Base-by-base conservation (phyloP, 805 yeast genomes). In the Candida maris region DNA sequence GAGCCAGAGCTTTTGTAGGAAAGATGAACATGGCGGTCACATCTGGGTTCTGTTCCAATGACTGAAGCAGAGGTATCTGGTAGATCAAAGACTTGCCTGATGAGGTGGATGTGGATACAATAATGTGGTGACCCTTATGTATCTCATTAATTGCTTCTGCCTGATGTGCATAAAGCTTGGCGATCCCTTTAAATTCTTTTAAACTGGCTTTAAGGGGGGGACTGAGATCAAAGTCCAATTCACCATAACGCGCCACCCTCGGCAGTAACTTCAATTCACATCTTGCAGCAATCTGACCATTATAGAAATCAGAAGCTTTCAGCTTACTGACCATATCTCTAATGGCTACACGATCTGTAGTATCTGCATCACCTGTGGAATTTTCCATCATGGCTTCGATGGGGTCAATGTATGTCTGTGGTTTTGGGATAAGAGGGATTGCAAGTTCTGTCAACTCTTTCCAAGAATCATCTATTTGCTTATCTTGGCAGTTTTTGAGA, bases 1-100 rank as follows among this genome's bases (percentile, higher is more conserved):
- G 98, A 0, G 99, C 97, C 34, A 93, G 67, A 0, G 99, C 98
- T 54, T 93, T 93, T 0, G 99, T 93, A 2, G 99, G 99, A 51
- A 93, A 93, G 9, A 93, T 79, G 50, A 84, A 88, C 67, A 94
- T 68, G 7, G 96, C 84, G 0, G 95, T 85, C 4, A 73, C 49
- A 21, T 62, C 64, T 8, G 64, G 62, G 28, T 56, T 67, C 7
- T 54, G 49, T 29, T 73, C 68, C 34, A 70, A 61, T 34, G 63
- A 69, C 34, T 70, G 65, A 7, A 89, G 56, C 3, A 91, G 85
- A 0, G 97, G 95, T 2, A 88, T 61, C 58, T 93, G 98, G 52
- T 89, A 93, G 19, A 93, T 85, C 42, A 93, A 65, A 0, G 97
- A 89, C 52, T 93, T 93, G 32, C 99, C 99, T 0, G 97, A 88